Conservation (phyloP, 371 early-diverging fungal species). For the Gilbertella persicaria region DNA sequence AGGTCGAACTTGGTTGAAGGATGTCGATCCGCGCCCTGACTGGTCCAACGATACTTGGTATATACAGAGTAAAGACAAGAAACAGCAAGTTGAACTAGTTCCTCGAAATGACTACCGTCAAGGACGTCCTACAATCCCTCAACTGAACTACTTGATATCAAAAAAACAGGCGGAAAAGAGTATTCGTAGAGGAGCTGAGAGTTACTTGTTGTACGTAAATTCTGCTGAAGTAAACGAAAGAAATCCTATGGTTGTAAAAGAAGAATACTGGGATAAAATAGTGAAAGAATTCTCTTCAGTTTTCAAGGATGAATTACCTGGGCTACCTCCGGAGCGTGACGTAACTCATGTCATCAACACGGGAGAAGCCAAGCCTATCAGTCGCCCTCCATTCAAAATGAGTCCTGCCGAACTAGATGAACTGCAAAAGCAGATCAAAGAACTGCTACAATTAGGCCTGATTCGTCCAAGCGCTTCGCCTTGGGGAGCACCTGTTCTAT, state of each 20-base stretch:
- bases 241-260: neutral
- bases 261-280: neutral
- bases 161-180: neutral
- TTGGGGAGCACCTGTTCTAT: constrained; percentile 39
- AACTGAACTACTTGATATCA: neutral
- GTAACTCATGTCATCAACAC: constrained; percentile 29
- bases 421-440: constrained; percentile 22
- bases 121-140: neutral
- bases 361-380: constrained; percentile 17
- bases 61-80: neutral
- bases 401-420: constrained; percentile 17
- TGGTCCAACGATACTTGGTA: neutral
- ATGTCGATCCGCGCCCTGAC: neutral
- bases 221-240: neutral
- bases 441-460: constrained; percentile 13
- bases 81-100: neutral
- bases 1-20: constrained; percentile 1
- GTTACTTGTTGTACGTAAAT: neutral
- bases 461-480: constrained; percentile 20
- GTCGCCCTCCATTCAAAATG: constrained; percentile 18
- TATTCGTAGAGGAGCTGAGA: neutral
- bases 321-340: constrained; percentile 6
- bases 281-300: constrained; percentile 3
- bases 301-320: constrained; percentile 5
- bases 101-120: neutral